Percentiles rank a stretch among this genome's conserved stretches.
phyloP scores from a whole-genome alignment of 73 alveolate species.

The Vitrella brassicaformis region DNA sequence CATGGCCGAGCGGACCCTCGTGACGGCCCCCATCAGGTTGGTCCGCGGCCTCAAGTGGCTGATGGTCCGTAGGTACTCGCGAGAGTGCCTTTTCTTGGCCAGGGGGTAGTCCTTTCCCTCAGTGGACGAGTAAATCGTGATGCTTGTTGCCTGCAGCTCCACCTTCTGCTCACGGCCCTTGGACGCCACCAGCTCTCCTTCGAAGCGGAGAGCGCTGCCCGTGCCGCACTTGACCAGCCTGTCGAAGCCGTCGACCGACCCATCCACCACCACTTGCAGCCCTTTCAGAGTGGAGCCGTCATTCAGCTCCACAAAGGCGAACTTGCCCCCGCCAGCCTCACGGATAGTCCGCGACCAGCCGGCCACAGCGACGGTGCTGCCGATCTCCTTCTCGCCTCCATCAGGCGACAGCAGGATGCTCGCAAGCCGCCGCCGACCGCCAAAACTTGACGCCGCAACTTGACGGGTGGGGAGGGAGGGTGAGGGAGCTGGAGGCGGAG shows the following conservation, averaged over 20 bases:
- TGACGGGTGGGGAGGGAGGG: no score
- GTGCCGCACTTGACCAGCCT: slow-evolving; percentile 51
- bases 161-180: neutral
- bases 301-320: slow-evolving; percentile 71
- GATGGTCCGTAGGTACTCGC: slow-evolving; percentile 72
- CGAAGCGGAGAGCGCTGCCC: slow-evolving; percentile 53
- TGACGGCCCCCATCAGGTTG: slow-evolving; percentile 71
- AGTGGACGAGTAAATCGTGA: slow-evolving; percentile 5
- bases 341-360: slow-evolving; percentile 94
- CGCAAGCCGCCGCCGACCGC: slow-evolving; percentile 12
- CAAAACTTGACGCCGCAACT: no score
- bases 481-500: no score
- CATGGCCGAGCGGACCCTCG: slow-evolving; percentile 74
- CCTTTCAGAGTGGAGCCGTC: slow-evolving; percentile 83
- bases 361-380: slow-evolving; percentile 62
- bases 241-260: slow-evolving; percentile 44
- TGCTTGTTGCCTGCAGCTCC: slow-evolving; percentile 3
- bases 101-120: slow-evolving; percentile 10
- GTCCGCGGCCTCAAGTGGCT: slow-evolving; percentile 87
- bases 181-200: slow-evolving; percentile 39
- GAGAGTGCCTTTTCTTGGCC: slow-evolving; percentile 54
- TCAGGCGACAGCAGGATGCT: neutral
- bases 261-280: slow-evolving; percentile 71
- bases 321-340: slow-evolving; percentile 72
- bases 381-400: slow-evolving; percentile 26